Percentiles rank a stretch among this genome's conserved stretches.
phyloP scores from a whole-genome alignment of 257 asterid genomes.

The Gentiana dahurica region DNA sequence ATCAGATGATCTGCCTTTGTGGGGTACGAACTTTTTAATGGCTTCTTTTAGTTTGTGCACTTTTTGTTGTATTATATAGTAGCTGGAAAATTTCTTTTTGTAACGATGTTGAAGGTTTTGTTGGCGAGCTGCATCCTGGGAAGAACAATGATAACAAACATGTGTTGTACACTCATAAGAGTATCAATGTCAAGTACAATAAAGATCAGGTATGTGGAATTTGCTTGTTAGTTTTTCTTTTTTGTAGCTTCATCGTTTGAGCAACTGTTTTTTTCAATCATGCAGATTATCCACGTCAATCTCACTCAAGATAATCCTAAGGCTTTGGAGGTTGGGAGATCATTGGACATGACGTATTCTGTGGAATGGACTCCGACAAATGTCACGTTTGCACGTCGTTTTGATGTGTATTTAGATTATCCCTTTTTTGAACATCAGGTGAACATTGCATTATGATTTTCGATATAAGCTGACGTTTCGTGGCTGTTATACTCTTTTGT shows the following conservation, averaged over 20 bases:
- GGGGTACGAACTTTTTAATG: slow-evolving; percentile 55
- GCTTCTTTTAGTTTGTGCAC: background rate
- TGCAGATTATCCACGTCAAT: slow-evolving; percentile 92
- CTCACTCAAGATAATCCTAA: slow-evolving; percentile 76
- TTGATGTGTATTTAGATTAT: slow-evolving; percentile 92
- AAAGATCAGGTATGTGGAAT: slow-evolving; percentile 36
- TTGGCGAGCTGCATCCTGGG: slow-evolving; percentile 42
- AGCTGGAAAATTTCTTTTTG: background rate
- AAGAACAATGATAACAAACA: slow-evolving; percentile 41
- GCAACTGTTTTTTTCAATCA: slow-evolving; percentile 1
- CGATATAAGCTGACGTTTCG: background rate
- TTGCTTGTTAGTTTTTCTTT: background rate
- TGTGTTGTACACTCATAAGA: slow-evolving; percentile 43
- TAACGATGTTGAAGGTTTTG: slow-evolving; percentile 26
- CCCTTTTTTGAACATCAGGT: slow-evolving; percentile 99
- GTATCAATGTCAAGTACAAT: slow-evolving; percentile 34
- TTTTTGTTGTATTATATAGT: background rate
- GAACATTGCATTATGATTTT: slow-evolving; percentile 7
- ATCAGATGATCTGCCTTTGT: slow-evolving; percentile 91
- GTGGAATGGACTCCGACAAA: slow-evolving; percentile 83
- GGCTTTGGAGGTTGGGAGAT: slow-evolving; percentile 70
- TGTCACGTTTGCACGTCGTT: slow-evolving; percentile 74
- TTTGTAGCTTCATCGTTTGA: background rate
- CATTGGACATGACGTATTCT: slow-evolving; percentile 79
- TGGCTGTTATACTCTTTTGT: background rate